Percentiles rank a stretch among this genome's conserved stretches.
Conservation (phyloP, 495 filamentous ascomycete species). For the Podospora sp. region DNA sequence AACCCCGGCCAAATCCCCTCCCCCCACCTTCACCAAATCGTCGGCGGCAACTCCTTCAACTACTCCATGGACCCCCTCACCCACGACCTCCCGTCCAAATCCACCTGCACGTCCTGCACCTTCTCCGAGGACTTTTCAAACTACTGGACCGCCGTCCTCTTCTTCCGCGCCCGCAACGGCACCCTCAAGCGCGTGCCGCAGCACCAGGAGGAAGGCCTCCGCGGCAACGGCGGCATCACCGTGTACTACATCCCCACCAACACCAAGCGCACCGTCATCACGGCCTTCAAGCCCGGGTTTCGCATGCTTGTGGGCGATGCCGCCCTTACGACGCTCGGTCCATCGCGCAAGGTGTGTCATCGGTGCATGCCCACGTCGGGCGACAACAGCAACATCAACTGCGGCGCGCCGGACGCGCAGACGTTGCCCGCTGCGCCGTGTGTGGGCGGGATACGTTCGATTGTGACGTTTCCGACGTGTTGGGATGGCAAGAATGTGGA, state of each 20-base stretch:
- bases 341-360: conserved; percentile 42
- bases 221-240: neutral
- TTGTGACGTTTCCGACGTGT: conserved; percentile 35
- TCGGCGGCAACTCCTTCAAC: conserved; percentile 46
- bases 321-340: conserved; percentile 29
- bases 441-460: conserved; percentile 40
- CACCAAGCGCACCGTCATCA: conserved; percentile 37
- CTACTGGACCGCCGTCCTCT: conserved; percentile 45
- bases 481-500: conserved; percentile 34
- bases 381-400: conserved; percentile 23
- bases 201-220: neutral
- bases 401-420: conserved; percentile 28
- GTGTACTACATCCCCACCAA: conserved; percentile 31
- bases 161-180: conserved; percentile 8
- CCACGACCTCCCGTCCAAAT: conserved; percentile 10
- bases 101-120: conserved; percentile 42
- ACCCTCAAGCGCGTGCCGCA: neutral
- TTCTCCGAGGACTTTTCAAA: conserved; percentile 46
- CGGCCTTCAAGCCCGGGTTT: conserved; percentile 56
- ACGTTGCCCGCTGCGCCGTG: conserved; percentile 35
- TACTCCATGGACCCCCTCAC: conserved; percentile 36
- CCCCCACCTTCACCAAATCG: conserved; percentile 44
- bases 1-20: conserved; percentile 40
- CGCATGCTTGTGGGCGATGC: conserved; percentile 74
- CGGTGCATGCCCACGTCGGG: conserved; percentile 32